Conservation (phyloP, 345 rosid genomes). For the Fremontodendron californicum region DNA sequence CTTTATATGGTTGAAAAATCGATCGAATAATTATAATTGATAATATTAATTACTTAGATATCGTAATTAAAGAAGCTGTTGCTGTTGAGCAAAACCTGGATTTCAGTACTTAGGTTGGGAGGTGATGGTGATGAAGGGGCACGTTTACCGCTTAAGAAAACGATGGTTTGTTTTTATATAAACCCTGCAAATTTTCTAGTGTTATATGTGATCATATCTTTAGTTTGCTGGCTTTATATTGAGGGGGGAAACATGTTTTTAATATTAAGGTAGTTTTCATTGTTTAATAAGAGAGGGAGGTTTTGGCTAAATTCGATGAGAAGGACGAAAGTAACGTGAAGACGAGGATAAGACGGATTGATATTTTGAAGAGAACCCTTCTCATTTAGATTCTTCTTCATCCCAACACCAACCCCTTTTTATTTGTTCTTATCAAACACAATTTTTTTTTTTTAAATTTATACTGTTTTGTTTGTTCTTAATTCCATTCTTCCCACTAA, state of each 20-base stretch:
- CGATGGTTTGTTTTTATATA: slow-evolving; percentile 18
- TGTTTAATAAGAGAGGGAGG: neutral
- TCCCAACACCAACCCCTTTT: slow-evolving; percentile 3
- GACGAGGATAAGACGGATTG: slow-evolving; percentile 21
- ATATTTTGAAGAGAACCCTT: neutral
- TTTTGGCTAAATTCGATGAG: slow-evolving; percentile 6
- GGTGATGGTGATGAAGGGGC: slow-evolving; percentile 11
- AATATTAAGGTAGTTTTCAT: slow-evolving; percentile 10
- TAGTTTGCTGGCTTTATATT: neutral
- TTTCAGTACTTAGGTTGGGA: slow-evolving; percentile 17
- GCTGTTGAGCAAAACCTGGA: slow-evolving; percentile 10
- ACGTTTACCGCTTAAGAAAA: slow-evolving; percentile 29
- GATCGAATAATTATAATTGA: neutral
- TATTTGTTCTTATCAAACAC: neutral
- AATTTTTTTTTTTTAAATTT: slow-evolving; percentile 5
- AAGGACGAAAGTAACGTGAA: slow-evolving; percentile 13
- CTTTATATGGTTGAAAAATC: neutral
- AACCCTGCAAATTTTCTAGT: neutral
- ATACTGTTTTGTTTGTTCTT: slow-evolving; percentile 9
- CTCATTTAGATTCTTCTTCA: neutral
- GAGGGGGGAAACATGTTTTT: neutral
- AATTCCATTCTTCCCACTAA: neutral
- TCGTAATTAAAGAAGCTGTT: neutral
- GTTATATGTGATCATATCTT: neutral
- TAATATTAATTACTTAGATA: neutral